Conservation (phyloP, 1,284 basidiomycete species). For the Cutaneotrichosporon sp. region DNA sequence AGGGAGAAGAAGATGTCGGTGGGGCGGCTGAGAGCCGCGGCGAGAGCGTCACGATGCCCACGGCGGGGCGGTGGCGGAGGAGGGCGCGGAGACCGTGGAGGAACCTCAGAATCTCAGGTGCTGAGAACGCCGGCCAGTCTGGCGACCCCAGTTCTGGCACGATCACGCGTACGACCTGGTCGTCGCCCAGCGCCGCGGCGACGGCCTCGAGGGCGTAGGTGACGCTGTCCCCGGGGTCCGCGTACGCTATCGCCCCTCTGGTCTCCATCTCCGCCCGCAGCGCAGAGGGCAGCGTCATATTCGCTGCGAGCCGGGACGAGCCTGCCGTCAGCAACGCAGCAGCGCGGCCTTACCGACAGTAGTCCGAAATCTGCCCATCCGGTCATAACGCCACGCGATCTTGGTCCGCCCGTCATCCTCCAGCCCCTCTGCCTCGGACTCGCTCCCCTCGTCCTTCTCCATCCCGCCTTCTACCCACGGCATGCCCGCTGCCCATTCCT, state of each 20-base stretch:
- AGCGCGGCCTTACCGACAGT: slow-evolving; percentile 61
- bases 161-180: slow-evolving; percentile 50
- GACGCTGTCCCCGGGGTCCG: background rate
- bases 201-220: background rate
- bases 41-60: slow-evolving; percentile 65
- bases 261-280: slow-evolving; percentile 17
- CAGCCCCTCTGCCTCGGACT: slow-evolving; percentile 53
- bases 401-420: slow-evolving; percentile 53
- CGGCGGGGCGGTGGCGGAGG: slow-evolving; percentile 56
- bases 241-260: background rate
- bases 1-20: no score
- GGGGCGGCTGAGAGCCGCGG: slow-evolving; percentile 30
- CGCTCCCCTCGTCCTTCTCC: slow-evolving; percentile 46
- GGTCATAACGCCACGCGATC: slow-evolving; percentile 94
- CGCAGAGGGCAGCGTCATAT: slow-evolving; percentile 25
- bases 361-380: slow-evolving; percentile 85
- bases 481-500: slow-evolving; percentile 57
- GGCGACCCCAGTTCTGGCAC: slow-evolving; percentile 59
- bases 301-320: slow-evolving; percentile 6
- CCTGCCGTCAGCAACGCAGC: slow-evolving; percentile 1
- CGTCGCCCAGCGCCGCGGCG: background rate
- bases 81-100: slow-evolving; percentile 61
- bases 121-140: slow-evolving; percentile 54
- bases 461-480: slow-evolving; percentile 63
- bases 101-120: slow-evolving; percentile 69